Evolutionary conservation across 306 rosid species (phyloP).

Genomic region (Senna tora): DNA sequence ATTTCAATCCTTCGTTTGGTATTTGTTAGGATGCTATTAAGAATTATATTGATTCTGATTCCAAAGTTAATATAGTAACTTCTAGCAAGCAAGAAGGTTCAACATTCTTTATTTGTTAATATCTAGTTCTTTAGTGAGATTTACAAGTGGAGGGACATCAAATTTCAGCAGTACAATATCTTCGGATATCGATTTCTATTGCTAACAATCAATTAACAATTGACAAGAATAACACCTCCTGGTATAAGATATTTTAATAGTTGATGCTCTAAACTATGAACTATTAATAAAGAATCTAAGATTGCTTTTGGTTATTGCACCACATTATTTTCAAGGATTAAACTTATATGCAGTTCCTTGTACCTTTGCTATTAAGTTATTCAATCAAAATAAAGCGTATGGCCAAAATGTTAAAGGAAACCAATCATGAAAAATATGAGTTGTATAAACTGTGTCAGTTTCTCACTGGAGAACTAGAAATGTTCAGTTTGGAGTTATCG

Average conservation of each 20-base stretch:
- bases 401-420: too few species aligned
- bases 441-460: too few species aligned
- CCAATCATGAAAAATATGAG: too few species aligned
- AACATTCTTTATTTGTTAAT: neutral
- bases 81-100: neutral
- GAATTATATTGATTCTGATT: neutral
- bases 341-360: too few species aligned
- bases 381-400: too few species aligned
- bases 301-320: neutral
- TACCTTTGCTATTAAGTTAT: too few species aligned
- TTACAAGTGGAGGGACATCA: neutral
- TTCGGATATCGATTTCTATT: neutral
- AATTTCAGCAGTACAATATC: neutral
- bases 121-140: neutral
- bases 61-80: neutral
- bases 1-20: constrained; percentile 18
- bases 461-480: too few species aligned
- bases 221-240: neutral
- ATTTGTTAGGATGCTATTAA: constrained; percentile 11
- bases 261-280: neutral
- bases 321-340: neutral
- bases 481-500: constrained; percentile 4
- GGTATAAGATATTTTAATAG: neutral
- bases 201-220: neutral
- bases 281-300: constrained; percentile 4